Evolutionary conservation across 495 filamentous ascomycete species (phyloP), one percentile per base, ranked within the genome.

Genomic region (Penicillium riverlandense): DNA sequence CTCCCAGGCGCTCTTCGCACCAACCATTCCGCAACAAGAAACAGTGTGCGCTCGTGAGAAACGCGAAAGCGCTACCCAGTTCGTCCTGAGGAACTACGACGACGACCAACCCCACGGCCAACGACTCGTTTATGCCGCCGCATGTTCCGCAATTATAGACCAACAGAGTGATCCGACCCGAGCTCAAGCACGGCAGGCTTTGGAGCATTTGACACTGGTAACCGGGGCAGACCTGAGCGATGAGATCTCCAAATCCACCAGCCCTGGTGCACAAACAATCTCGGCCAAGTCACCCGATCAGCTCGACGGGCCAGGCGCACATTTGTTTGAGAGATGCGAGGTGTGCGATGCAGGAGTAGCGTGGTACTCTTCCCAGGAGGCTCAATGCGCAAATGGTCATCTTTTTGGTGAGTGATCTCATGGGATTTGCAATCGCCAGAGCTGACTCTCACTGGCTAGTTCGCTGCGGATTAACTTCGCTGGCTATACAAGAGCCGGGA

Each of bases 401-500:
- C 42, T 69, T n/a, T 78, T 71, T 38, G 57, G 72, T 76, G 59
- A 11, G 29, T 32, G 12, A 11, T 38, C 11, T 9, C 15, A 14
- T 14, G 10, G 22, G 22, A 22, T 4, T 22, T 22, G 2, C 9
- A 40, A 6, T 7, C 13, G 6, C 7, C 36, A 15, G 1, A 35
- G 6, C 22, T 33, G 8, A 30, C 40, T 48, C 29, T 37, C n/a
- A 12, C 32, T 9, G 11, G 27, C 32, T 52, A 77, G 76, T 60
- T n/a, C 69, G 79, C 30, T 83, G 79, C 55, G 67, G 59, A 22
- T 44, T 83, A 34, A 77, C 71, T 2, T 74, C 76, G 34, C 43
- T 78, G 35, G 62, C 75, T 6, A 77, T 83, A 6, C 72, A 78
- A 54, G 67, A 69, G 38, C 77, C 79, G 30, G 70, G 71, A 0